Evolutionary conservation across 345 rosid species (phyloP).

Genomic region (Ceriops tagal): DNA sequence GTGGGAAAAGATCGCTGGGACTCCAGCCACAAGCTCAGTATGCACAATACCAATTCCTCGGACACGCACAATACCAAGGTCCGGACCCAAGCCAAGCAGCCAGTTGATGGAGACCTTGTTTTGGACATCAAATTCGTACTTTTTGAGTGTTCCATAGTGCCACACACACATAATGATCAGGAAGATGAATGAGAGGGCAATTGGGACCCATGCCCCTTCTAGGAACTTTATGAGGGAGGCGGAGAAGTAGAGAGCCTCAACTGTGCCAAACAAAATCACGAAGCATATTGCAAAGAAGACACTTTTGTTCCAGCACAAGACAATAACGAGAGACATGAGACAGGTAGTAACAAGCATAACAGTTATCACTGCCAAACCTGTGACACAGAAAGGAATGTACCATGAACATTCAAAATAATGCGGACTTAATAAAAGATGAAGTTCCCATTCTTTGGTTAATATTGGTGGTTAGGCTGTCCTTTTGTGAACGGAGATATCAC

Average conservation of each 20-base stretch:
- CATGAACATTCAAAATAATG: not conserved
- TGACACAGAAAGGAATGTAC: conserved; percentile 7
- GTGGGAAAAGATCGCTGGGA: conserved; percentile 97
- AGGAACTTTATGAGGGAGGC: conserved; percentile 89
- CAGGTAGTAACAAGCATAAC: conserved; percentile 98
- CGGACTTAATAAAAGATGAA: not conserved
- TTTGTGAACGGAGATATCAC: too few species aligned
- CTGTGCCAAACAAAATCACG: conserved; percentile 69
- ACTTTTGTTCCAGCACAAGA: conserved; percentile 88
- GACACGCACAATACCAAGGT: conserved; percentile 85
- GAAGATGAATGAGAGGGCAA: conserved; percentile 77
- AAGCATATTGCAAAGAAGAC: conserved; percentile 64
- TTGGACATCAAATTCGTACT: conserved; percentile 80
- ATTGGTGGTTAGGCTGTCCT: too few species aligned
- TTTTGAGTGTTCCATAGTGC: conserved; percentile 85
- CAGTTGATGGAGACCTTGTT: conserved; percentile 93
- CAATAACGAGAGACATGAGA: conserved; percentile 89
- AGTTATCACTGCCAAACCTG: conserved; percentile 98
- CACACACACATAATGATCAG: conserved; percentile 76
- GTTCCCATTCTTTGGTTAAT: not conserved
- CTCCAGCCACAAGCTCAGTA: conserved; percentile 89
- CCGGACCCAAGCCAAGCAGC: conserved; percentile 76
- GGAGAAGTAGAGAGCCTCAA: conserved; percentile 91
- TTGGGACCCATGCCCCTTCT: conserved; percentile 98
- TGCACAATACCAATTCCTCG: conserved; percentile 86